phyloP scores from a whole-genome alignment of 73 alveolate genomes.

The Paramecium tetraurelia region DNA sequence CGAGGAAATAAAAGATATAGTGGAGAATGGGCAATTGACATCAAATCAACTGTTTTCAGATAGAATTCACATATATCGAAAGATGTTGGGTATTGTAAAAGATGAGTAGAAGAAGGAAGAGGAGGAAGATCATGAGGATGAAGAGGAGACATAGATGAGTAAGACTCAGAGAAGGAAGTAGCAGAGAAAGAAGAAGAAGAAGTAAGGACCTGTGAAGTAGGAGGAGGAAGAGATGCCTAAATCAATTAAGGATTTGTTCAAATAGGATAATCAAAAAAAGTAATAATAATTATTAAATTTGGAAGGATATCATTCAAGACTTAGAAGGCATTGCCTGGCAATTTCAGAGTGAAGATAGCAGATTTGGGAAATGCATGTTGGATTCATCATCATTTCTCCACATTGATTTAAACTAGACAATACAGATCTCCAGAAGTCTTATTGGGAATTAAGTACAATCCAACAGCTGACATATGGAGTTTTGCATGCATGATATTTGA shows the following conservation, averaged over 20 bases:
- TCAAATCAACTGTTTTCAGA: slow-evolving; percentile 25
- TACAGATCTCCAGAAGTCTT: slow-evolving; percentile 72
- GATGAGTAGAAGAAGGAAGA: neutral
- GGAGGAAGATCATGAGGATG: neutral
- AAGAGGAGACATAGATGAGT: neutral
- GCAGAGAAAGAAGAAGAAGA: slow-evolving; percentile 51
- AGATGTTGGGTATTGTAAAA: slow-evolving; percentile 30
- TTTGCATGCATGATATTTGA: slow-evolving; percentile 94
- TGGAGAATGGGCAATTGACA: slow-evolving; percentile 61
- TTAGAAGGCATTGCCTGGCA: slow-evolving; percentile 49
- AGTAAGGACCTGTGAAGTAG: slow-evolving; percentile 31
- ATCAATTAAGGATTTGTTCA: slow-evolving; percentile 43
- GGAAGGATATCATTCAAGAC: neutral
- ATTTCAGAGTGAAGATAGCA: slow-evolving; percentile 80
- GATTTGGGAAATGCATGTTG: slow-evolving; percentile 97
- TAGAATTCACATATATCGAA: slow-evolving; percentile 31
- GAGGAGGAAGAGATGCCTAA: neutral
- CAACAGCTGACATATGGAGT: slow-evolving; percentile 94
- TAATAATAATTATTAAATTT: slow-evolving; percentile 18
- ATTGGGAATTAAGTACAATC: slow-evolving; percentile 85
- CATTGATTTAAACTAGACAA: slow-evolving; percentile 86
- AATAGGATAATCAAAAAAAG: slow-evolving; percentile 5
- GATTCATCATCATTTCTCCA: slow-evolving; percentile 88
- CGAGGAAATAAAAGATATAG: slow-evolving; percentile 74
- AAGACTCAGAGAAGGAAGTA: slow-evolving; percentile 41